A percentile compares a stretch with the other conserved stretches of the same genome.
phyloP scores from a whole-genome alignment of 352 stramenopile genomes.

The Phytophthora ramorum region DNA sequence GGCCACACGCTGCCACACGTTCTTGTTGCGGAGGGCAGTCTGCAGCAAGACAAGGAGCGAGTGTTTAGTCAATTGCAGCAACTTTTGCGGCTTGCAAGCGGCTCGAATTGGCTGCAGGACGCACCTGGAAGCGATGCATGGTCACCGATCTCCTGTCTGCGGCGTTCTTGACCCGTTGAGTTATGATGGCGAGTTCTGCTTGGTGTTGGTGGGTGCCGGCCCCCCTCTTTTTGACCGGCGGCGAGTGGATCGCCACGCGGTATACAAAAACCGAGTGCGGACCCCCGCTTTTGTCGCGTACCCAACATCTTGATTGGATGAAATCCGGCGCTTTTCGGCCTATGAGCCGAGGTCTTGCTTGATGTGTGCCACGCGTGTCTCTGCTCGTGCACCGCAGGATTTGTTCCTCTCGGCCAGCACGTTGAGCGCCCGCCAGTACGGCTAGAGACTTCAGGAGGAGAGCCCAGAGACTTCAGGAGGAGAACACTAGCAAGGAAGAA shows the following conservation, averaged over 20 bases:
- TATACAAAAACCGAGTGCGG: neutral
- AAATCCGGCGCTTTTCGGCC: conserved; percentile 1
- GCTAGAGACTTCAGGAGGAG: too few relatives aligned
- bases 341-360: neutral
- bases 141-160: conserved; percentile 8
- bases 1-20: conserved; percentile 63
- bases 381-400: conserved; percentile 4
- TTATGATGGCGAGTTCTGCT: conserved; percentile 39
- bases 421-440: too few relatives aligned
- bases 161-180: conserved; percentile 30
- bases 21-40: conserved; percentile 61
- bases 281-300: conserved; percentile 13
- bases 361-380: conserved; percentile 7
- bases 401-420: too few relatives aligned
- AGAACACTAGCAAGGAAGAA: too few relatives aligned
- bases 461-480: too few relatives aligned
- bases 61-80: neutral
- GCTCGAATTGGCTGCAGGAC: conserved; percentile 9
- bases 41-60: conserved; percentile 10
- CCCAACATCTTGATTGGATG: conserved; percentile 13
- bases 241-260: conserved; percentile 6
- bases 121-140: conserved; percentile 77
- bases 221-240: conserved; percentile 9
- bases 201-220: conserved; percentile 34
- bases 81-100: neutral